Conservation (phyloP, 179 eudicot species). For the Drosera spatulata region DNA sequence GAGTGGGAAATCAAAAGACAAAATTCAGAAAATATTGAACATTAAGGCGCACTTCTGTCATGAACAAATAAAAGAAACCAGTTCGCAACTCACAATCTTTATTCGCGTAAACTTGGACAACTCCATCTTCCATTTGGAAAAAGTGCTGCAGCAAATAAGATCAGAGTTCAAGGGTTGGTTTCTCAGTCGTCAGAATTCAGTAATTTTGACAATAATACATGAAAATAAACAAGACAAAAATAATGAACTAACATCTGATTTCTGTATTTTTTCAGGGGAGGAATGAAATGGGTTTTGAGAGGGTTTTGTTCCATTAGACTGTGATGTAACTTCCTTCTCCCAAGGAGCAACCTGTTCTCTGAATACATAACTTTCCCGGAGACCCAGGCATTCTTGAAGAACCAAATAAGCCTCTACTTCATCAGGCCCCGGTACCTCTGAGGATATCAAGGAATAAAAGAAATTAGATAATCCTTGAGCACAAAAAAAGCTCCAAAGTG, state of each 20-base stretch:
- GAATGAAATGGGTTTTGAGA: slow-evolving; percentile 73
- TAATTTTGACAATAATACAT: too few relatives aligned
- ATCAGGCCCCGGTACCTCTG: slow-evolving; percentile 80
- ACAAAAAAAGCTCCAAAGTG: neutral
- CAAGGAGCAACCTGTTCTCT: slow-evolving; percentile 89
- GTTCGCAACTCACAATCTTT: slow-evolving; percentile 61
- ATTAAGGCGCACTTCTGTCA: slow-evolving; percentile 5
- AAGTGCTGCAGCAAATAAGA: slow-evolving; percentile 51
- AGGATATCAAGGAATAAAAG: slow-evolving; percentile 4
- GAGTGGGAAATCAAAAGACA: neutral
- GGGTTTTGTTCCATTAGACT: slow-evolving; percentile 92
- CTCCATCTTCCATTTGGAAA: slow-evolving; percentile 99
- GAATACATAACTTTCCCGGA: slow-evolving; percentile 78
- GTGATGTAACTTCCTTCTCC: slow-evolving; percentile 85
- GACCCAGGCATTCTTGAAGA: slow-evolving; percentile 88
- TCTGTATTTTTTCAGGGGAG: slow-evolving; percentile 36
- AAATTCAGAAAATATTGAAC: slow-evolving; percentile 1
- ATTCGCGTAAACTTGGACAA: slow-evolving; percentile 83
- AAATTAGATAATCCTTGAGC: neutral
- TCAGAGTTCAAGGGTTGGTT: neutral
- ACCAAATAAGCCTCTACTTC: slow-evolving; percentile 74
- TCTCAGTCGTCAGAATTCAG: too few relatives aligned
- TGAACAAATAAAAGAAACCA: neutral
- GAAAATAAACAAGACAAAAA: too few relatives aligned
- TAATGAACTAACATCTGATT: slow-evolving; percentile 58